phyloP scores from a whole-genome alignment of 2,329 filamentous ascomycete species.

The Fusarium sp. region DNA sequence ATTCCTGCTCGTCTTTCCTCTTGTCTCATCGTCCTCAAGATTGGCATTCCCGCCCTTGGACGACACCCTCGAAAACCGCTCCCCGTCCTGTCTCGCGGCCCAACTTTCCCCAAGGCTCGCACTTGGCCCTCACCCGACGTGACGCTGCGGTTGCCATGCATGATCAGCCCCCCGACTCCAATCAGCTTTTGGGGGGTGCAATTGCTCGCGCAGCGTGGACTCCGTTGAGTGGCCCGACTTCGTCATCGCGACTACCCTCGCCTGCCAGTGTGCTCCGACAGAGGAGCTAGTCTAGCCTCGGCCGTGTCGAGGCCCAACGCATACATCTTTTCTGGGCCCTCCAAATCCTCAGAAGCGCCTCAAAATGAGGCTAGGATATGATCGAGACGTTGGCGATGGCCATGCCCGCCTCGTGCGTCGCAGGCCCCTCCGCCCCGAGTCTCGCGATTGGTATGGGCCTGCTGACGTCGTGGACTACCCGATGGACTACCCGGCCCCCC shows the following conservation, averaged over 20 bases:
- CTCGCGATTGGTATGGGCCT: constrained; percentile 42
- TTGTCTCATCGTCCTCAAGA: constrained; percentile 1
- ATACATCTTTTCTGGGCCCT: constrained; percentile 21
- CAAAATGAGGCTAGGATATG: constrained; percentile 47
- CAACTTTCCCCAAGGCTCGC: constrained; percentile 41
- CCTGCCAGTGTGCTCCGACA: constrained; percentile 29
- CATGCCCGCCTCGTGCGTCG: constrained; percentile 42
- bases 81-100: constrained; percentile 36
- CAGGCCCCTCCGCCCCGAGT: constrained; percentile 39
- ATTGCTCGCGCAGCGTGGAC: constrained; percentile 44
- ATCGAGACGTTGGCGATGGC: constrained; percentile 45
- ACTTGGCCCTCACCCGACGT: constrained; percentile 40
- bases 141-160: constrained; percentile 46
- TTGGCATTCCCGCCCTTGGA: not conserved
- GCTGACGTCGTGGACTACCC: constrained; percentile 43
- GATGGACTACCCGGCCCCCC: constrained; percentile 44
- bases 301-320: constrained; percentile 42
- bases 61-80: constrained; percentile 9
- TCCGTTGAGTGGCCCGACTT: constrained; percentile 40
- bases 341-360: constrained; percentile 32
- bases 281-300: constrained; percentile 33
- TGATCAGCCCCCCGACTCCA: constrained; percentile 44
- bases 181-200: constrained; percentile 40
- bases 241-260: constrained; percentile 33
- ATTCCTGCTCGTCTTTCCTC: not conserved